Conservation (phyloP, 2,329 filamentous ascomycete species). For the Leptodontidium sp. region DNA sequence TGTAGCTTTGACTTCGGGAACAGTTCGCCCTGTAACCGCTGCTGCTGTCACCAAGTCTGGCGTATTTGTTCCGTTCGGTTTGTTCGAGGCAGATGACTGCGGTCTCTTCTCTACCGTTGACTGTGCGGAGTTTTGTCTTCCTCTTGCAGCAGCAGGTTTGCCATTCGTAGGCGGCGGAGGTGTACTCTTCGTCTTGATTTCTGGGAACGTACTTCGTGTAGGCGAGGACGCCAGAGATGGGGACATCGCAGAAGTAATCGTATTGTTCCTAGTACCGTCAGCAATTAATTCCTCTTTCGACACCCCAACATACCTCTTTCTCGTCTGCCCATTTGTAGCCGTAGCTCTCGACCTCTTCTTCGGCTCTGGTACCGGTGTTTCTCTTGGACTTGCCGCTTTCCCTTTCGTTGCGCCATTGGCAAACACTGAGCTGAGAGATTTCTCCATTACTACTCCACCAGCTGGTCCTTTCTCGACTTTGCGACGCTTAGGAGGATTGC, state of each 20-base stretch:
- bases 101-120: slow-evolving; percentile 66
- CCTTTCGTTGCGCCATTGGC: slow-evolving; percentile 60
- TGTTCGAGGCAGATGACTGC: slow-evolving; percentile 67
- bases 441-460: slow-evolving; percentile 65
- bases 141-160: slow-evolving; percentile 72
- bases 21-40: slow-evolving; percentile 45
- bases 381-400: slow-evolving; percentile 70
- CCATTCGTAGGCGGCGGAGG: slow-evolving; percentile 63
- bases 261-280: slow-evolving; percentile 52
- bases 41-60: slow-evolving; percentile 45
- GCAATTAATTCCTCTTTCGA: slow-evolving; percentile 18
- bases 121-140: slow-evolving; percentile 77
- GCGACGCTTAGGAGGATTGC: slow-evolving; percentile 73
- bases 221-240: slow-evolving; percentile 80
- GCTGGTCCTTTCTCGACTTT: slow-evolving; percentile 71
- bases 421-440: slow-evolving; percentile 69
- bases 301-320: slow-evolving; percentile 73
- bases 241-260: slow-evolving; percentile 63
- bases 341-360: slow-evolving; percentile 78
- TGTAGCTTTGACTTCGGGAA: slow-evolving; percentile 58
- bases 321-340: slow-evolving; percentile 71
- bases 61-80: slow-evolving; percentile 60
- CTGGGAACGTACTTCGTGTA: slow-evolving; percentile 72
- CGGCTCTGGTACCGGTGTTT: slow-evolving; percentile 71
- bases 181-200: slow-evolving; percentile 64